Conservation (phyloP, 306 rosid species). For the Corylus americana region DNA sequence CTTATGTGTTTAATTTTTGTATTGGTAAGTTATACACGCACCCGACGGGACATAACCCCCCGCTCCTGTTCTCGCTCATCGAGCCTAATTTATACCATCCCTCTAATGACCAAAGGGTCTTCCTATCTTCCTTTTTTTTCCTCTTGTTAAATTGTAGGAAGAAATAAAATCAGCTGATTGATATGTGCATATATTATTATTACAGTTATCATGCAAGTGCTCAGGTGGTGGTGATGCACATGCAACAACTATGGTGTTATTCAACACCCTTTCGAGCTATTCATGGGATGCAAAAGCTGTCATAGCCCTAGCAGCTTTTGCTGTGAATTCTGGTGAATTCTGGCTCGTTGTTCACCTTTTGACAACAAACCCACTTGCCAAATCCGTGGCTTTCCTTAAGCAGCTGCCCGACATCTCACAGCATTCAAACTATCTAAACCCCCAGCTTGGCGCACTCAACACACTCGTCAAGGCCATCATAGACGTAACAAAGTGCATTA, state of each 20-base stretch:
- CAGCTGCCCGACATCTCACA: conserved; percentile 61
- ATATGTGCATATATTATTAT: background rate
- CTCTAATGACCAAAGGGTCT: too few species aligned
- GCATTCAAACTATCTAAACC: conserved; percentile 46
- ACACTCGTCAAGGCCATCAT: conserved; percentile 53
- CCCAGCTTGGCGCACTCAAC: conserved; percentile 66
- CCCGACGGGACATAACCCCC: too few species aligned
- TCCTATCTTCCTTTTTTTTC: background rate
- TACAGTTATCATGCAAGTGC: conserved; percentile 72
- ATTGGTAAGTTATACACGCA: too few species aligned
- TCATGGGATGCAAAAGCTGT: conserved; percentile 93
- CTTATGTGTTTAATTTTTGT: too few species aligned
- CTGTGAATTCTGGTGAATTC: conserved; percentile 71
- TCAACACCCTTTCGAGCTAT: conserved; percentile 59
- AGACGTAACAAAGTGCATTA: conserved; percentile 55
- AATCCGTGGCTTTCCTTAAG: conserved; percentile 71
- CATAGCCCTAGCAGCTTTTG: conserved; percentile 71
- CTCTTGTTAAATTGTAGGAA: background rate
- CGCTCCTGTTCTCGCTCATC: too few species aligned
- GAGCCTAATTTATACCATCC: too few species aligned
- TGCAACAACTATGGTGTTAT: conserved; percentile 56
- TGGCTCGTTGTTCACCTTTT: conserved; percentile 76
- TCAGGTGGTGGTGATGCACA: conserved; percentile 73
- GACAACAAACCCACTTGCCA: conserved; percentile 63
- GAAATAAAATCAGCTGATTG: background rate